Evolutionary conservation across 2,329 filamentous ascomycete genomes (phyloP).

Genomic region (Pseudocercospora fuligena): DNA sequence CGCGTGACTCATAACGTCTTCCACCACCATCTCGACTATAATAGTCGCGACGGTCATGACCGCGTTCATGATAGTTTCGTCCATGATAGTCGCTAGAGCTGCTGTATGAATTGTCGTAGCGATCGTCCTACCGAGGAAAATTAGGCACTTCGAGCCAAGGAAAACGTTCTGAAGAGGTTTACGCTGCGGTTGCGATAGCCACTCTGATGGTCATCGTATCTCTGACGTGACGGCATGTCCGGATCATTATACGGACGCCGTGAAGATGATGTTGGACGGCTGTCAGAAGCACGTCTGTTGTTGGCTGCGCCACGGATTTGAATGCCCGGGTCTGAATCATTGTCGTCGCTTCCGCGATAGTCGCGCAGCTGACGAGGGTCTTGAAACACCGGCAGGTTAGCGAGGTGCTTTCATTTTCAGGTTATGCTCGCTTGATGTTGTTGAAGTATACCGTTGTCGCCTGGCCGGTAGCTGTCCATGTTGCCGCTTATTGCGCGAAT

Average conservation of each 20-base stretch:
- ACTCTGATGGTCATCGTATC: background rate
- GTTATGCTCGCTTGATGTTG: conserved; percentile 21
- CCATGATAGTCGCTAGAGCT: conserved; percentile 21
- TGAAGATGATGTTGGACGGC: conserved; percentile 18
- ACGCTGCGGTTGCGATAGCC: conserved; percentile 18
- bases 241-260: conserved; percentile 21
- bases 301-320: conserved; percentile 21
- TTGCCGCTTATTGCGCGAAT: background rate
- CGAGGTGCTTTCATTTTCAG: conserved; percentile 20
- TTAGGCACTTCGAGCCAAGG: conserved; percentile 19
- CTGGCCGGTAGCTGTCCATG: conserved; percentile 26
- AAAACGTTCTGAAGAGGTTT: conserved; percentile 12
- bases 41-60: background rate
- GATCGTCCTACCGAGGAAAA: conserved; percentile 22
- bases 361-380: conserved; percentile 16
- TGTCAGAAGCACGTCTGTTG: conserved; percentile 11
- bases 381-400: conserved; percentile 25
- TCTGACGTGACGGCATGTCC: conserved; percentile 14
- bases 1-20: background rate
- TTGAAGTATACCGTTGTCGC: conserved; percentile 26
- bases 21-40: background rate
- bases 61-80: conserved; percentile 15
- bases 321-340: conserved; percentile 18
- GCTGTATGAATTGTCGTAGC: conserved; percentile 17
- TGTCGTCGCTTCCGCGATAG: conserved; percentile 9